These are phyloP conservation scores for Fistulinella prunicolor DNA, from an alignment of 768 basidiomycete species.

Conservation along the genomic window DNA sequence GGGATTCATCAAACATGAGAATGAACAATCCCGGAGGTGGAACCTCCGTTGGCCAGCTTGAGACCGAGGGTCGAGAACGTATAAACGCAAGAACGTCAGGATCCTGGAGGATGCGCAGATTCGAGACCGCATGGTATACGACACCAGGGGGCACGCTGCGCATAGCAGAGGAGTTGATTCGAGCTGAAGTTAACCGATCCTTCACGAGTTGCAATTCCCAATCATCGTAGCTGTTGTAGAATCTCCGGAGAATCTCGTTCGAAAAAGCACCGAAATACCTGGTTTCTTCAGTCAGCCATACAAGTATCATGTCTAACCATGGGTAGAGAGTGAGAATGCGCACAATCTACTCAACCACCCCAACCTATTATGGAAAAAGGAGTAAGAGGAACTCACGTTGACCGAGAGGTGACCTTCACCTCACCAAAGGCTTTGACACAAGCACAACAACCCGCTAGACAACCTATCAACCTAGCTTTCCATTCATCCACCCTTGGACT, in stretches of 20 bases:
- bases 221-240: conserved; percentile 59
- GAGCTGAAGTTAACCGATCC: conserved; percentile 39
- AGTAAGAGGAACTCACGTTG: conserved; percentile 57
- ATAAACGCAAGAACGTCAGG: conserved; percentile 39
- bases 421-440: conserved; percentile 69
- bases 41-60: conserved; percentile 54
- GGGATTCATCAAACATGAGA: conserved; percentile 50
- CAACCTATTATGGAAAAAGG: neutral
- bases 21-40: conserved; percentile 61
- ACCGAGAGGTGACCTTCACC: conserved; percentile 60
- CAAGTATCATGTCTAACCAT: conserved; percentile 1
- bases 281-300: conserved; percentile 16
- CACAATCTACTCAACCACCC: conserved; percentile 7
- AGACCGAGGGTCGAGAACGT: conserved; percentile 25
- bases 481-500: conserved; percentile 57
- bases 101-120: conserved; percentile 55
- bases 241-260: conserved; percentile 46
- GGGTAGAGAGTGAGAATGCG: conserved; percentile 8
- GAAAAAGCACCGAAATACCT: conserved; percentile 77
- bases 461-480: conserved; percentile 53
- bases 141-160: conserved; percentile 46
- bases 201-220: conserved; percentile 63
- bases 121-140: conserved; percentile 61
- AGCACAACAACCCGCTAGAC: conserved; percentile 59
- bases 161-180: conserved; percentile 30